Evolutionary conservation across 768 basidiomycete species (phyloP), one percentile per base, ranked within the genome.

Genomic region (Lactarius hatsudake): DNA sequence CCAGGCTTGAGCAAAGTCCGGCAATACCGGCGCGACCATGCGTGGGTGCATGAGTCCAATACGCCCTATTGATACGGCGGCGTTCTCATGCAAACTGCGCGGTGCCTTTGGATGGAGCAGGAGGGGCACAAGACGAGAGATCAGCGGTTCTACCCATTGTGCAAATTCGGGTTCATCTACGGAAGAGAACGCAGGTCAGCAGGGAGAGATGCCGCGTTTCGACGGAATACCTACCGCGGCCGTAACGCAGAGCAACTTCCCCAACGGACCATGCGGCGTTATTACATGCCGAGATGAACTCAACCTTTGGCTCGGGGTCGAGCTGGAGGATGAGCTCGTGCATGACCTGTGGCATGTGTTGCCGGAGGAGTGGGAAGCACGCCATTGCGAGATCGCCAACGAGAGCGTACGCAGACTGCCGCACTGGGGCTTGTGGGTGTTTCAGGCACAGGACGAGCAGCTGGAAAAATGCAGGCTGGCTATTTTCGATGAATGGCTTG

Each of bases 231-330:
- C 64, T 74, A 91, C 92, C 89, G 71, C 86, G 82, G 61, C 94
- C 92, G 75, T 93, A 95, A 57, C 94, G 92, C 69, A 99, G 79
- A 9, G 97, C 94, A 38, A 99, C 94, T 78, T 99, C 97, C 54
- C 97, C 97, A 34, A 97, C 95, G n/a, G 94, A 95, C 97, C 97
- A 99, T 1, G 96, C 96, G 12, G 97, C 97, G 75, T 99, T 99
- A 78, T 99, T 99, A 76, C 94, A 96, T 6, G 96, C 97, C 71
- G 94, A 96, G 69, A 98, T 87, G 74, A 95, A 94, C 76, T 98
- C 96, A 38, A 90, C 83, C 73, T 93, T 92, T 1, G 96, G 97
- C 74, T 96, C 93, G 5, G 92, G 91, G 68, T 95, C 91, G 61
- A 99, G 90, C 73, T 98, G 96, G 48, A 84, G 79, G 68, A 92